These are phyloP conservation scores for Lentinula sp. DNA, from an alignment of 768 basidiomycete genomes.

Conservation along the genomic window DNA sequence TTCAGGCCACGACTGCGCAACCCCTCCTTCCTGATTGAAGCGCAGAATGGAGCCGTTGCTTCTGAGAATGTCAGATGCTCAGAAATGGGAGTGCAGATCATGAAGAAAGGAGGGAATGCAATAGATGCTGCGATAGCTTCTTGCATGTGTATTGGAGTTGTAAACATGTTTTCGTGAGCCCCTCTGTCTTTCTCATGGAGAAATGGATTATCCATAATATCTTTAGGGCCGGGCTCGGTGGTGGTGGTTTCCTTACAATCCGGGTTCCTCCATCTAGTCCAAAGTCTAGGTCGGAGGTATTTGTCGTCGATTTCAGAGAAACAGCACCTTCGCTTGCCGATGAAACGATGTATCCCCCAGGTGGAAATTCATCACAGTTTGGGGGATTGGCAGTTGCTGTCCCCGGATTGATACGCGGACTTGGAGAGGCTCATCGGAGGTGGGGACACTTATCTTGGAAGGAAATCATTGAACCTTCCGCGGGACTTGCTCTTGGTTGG, in stretches of 20 bases:
- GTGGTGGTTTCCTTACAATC: constrained; percentile 82
- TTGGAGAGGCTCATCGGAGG: constrained; percentile 74
- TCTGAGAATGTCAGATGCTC: constrained; percentile 86
- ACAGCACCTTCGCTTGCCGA: constrained; percentile 71
- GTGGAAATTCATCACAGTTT: constrained; percentile 46
- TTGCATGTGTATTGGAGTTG: constrained; percentile 72
- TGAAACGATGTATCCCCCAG: constrained; percentile 65
- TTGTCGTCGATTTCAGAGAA: constrained; percentile 84
- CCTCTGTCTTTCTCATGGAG: constrained; percentile 10
- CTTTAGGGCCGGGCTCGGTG: constrained; percentile 74
- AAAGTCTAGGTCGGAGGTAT: constrained; percentile 49
- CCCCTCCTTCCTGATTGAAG: constrained; percentile 53
- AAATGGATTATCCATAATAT: constrained; percentile 5
- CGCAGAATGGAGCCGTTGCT: constrained; percentile 79
- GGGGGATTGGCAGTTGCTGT: constrained; percentile 89
- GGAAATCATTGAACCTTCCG: constrained; percentile 67
- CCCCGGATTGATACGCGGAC: constrained; percentile 85
- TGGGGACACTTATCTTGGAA: constrained; percentile 85
- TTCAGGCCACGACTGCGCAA: constrained; percentile 26
- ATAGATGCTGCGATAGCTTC: constrained; percentile 82
- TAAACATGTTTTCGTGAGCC: constrained; percentile 85
- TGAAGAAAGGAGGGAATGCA: constrained; percentile 85
- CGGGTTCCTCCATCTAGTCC: constrained; percentile 54
- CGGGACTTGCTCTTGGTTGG: constrained; percentile 75
- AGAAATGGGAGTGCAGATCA: constrained; percentile 67